These are phyloP conservation scores for Candolleomyces efflorescens DNA, from an alignment of 768 basidiomycete species.

Conservation along the genomic window DNA sequence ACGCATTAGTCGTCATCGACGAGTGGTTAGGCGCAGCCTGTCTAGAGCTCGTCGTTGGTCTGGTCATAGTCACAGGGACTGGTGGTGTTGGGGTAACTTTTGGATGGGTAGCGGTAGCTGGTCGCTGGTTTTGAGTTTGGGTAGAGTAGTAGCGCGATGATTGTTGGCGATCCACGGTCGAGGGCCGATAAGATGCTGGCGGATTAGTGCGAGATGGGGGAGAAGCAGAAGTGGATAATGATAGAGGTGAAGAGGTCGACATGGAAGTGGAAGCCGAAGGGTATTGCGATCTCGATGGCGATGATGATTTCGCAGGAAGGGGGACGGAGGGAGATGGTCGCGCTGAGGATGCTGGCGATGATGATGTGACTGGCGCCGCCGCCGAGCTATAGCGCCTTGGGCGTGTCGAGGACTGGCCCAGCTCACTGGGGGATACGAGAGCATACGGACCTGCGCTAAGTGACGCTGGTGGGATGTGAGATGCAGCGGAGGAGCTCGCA, in stretches of 20 bases:
- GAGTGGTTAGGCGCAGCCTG: background rate
- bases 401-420: background rate
- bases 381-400: background rate
- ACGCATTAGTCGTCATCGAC: background rate
- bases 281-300: background rate
- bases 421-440: background rate
- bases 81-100: background rate
- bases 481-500: conserved; percentile 1
- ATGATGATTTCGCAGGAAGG: background rate
- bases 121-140: background rate
- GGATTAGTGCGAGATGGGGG: background rate
- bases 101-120: background rate
- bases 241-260: conserved; percentile 6
- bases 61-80: background rate
- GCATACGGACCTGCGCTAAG: background rate
- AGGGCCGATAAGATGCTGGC: background rate
- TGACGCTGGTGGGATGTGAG: background rate
- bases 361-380: background rate
- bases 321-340: background rate
- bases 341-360: background rate
- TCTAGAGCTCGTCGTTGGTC: background rate
- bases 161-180: background rate
- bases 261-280: conserved; percentile 4
- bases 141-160: background rate
- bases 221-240: conserved; percentile 11